phyloP scores from a whole-genome alignment of 164 flowering plant species.

The Hamamelis virginiana region DNA sequence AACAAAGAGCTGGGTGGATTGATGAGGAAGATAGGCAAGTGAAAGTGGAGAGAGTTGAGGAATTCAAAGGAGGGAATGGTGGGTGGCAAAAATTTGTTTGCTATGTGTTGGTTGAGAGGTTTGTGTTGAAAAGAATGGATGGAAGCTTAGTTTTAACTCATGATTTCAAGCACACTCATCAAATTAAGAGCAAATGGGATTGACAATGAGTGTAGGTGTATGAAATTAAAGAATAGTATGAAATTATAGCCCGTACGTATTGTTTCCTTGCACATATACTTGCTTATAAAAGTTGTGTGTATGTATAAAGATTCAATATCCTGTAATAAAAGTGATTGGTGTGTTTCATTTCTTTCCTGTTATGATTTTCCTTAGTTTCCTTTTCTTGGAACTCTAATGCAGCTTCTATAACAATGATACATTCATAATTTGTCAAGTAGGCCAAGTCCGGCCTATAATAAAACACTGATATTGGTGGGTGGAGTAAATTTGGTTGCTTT shows the following conservation, averaged over 20 bases:
- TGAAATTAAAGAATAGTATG: no score
- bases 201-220: background rate
- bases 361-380: no score
- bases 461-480: constrained; percentile 12
- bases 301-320: no score
- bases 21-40: constrained; percentile 27
- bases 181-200: constrained; percentile 33
- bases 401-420: no score
- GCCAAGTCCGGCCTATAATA: no score
- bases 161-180: constrained; percentile 38
- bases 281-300: no score
- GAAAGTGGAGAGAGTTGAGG: constrained; percentile 36
- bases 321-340: no score
- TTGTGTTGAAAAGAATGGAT: constrained; percentile 36
- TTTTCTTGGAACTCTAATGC: no score
- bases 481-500: constrained; percentile 51
- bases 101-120: constrained; percentile 41
- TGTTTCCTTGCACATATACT: no score
- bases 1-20: constrained; percentile 44
- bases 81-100: constrained; percentile 34
- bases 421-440: no score
- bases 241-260: no score
- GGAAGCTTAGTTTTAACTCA: constrained; percentile 28
- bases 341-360: no score
- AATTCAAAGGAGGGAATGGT: constrained; percentile 17